Percentiles rank a stretch among this genome's conserved stretches.
Evolutionary conservation across 805 yeast genomes (phyloP).

Genomic region (Teunomyces lycoperdinae): DNA sequence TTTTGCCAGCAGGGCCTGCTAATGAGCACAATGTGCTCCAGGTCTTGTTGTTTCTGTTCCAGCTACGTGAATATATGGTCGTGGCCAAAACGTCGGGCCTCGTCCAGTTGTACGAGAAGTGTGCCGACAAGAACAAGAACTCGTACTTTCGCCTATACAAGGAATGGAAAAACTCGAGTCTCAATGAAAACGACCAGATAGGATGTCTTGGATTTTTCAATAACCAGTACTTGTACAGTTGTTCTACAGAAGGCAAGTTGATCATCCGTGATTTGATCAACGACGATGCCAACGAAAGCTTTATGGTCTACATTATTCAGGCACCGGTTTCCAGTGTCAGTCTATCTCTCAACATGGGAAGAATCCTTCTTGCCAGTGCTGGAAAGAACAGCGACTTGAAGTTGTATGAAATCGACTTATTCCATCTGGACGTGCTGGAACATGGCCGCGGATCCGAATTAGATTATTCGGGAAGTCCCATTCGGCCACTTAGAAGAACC

Average conservation of each 20-base stretch:
- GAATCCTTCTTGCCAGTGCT: constrained; percentile 20
- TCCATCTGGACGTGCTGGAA: background rate
- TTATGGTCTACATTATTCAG: constrained; percentile 21
- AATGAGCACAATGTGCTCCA: constrained; percentile 19
- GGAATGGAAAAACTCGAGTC: constrained; percentile 32
- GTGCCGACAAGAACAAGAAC: background rate
- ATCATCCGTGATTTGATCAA: constrained; percentile 34
- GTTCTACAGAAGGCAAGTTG: constrained; percentile 33
- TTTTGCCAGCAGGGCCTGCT: constrained; percentile 11
- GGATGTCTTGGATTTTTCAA: constrained; percentile 24
- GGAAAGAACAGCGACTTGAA: constrained; percentile 27
- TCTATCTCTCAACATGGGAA: constrained; percentile 11
- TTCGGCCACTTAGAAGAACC: constrained; percentile 5
- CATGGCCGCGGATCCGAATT: background rate
- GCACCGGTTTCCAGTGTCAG: constrained; percentile 23
- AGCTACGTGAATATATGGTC: constrained; percentile 19
- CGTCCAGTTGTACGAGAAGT: constrained; percentile 27
- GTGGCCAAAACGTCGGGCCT: constrained; percentile 25
- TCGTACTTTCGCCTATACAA: constrained; percentile 22
- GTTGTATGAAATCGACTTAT: constrained; percentile 19
- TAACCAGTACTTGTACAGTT: constrained; percentile 29
- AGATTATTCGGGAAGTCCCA: background rate
- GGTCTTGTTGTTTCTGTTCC: constrained; percentile 17
- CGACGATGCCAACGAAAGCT: constrained; percentile 32
- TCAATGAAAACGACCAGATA: constrained; percentile 21